These are phyloP conservation scores for Magnusiomyces sp. DNA, from an alignment of 1,139 yeast genomes.

Conservation along the genomic window DNA sequence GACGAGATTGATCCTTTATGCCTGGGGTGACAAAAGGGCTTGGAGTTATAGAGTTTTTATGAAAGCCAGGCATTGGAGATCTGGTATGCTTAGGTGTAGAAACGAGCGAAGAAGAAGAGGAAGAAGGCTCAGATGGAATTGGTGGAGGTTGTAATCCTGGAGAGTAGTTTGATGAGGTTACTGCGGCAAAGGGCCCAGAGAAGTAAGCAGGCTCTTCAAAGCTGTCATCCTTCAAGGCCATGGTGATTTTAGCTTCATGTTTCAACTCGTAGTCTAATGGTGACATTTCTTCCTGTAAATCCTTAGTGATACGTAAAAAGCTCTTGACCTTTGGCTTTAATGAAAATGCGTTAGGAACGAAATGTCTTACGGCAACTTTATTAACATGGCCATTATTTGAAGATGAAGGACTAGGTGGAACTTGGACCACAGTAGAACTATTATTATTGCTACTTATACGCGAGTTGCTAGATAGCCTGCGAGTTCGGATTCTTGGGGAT, in stretches of 20 bases:
- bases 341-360: conserved; percentile 19
- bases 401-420: background rate
- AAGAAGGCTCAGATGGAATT: no score
- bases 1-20: no score
- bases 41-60: no score
- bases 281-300: conserved; percentile 28
- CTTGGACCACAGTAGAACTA: background rate
- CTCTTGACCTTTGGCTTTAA: conserved; percentile 27
- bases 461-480: no score
- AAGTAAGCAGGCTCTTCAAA: conserved; percentile 6
- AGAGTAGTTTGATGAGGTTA: background rate
- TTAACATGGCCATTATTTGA: background rate
- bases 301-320: conserved; percentile 28
- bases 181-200: background rate
- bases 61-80: no score
- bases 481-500: no score
- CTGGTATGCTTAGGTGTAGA: no score
- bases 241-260: conserved; percentile 29
- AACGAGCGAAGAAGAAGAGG: no score
- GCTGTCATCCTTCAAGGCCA: conserved; percentile 24
- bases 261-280: conserved; percentile 30
- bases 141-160: no score
- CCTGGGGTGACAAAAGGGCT: no score
- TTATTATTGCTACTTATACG: background rate
- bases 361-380: conserved; percentile 16